Evolutionary conservation across 345 rosid genomes (phyloP).

Genomic region (Salix viminalis): DNA sequence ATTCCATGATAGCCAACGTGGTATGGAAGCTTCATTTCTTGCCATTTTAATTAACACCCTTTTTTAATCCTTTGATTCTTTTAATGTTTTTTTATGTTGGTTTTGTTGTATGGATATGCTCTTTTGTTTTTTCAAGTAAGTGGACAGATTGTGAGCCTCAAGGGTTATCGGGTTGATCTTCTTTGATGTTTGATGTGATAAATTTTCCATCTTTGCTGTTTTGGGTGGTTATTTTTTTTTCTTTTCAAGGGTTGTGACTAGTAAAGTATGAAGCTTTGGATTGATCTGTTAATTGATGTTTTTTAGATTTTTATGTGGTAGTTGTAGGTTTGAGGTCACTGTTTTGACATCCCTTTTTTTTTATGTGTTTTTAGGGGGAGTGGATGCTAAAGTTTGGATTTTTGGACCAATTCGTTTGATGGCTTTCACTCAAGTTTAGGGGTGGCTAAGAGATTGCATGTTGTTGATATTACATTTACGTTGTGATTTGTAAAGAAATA

Average conservation of each 20-base stretch:
- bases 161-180: slow-evolving; percentile 22
- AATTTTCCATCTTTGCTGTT: slow-evolving; percentile 12
- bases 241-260: neutral
- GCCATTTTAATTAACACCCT: slow-evolving; percentile 11
- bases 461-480: neutral
- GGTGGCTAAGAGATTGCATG: neutral
- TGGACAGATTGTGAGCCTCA: neutral
- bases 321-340: slow-evolving; percentile 7
- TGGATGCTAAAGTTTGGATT: slow-evolving; percentile 10
- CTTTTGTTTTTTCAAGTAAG: neutral
- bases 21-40: slow-evolving; percentile 31
- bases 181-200: slow-evolving; percentile 10
- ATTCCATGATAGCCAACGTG: slow-evolving; percentile 17
- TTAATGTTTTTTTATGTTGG: neutral
- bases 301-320: slow-evolving; percentile 24
- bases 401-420: slow-evolving; percentile 12
- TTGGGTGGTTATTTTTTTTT: slow-evolving; percentile 18
- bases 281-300: slow-evolving; percentile 33
- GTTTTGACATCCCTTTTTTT: slow-evolving; percentile 1
- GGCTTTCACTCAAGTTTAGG: slow-evolving; percentile 11
- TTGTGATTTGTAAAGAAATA: neutral
- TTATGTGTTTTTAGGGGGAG: slow-evolving; percentile 3
- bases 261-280: slow-evolving; percentile 21
- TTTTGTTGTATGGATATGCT: neutral
- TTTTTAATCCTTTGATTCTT: neutral